These are phyloP conservation scores for Thozetella sp. DNA, from an alignment of 495 filamentous ascomycete species.

Conservation along the genomic window DNA sequence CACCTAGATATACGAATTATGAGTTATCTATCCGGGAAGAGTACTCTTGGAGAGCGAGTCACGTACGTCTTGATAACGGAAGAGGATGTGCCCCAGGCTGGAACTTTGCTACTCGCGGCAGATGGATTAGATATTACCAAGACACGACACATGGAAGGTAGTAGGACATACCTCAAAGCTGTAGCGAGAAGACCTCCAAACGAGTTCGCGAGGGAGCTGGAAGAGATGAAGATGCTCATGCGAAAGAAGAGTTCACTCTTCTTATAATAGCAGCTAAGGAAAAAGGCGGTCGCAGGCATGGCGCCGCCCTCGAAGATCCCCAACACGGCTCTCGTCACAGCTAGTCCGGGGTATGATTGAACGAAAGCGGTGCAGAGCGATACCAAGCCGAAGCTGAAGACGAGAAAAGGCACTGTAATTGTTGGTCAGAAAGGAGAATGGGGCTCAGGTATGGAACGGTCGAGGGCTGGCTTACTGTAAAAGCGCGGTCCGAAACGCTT, in stretches of 20 bases:
- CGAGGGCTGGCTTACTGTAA: conserved; percentile 35
- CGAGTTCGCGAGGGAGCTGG: conserved; percentile 43
- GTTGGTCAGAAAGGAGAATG: background rate
- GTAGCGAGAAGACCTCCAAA: conserved; percentile 50
- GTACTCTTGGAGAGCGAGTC: background rate
- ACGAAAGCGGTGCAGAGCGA: conserved; percentile 35
- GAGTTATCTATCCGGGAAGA: too few species aligned
- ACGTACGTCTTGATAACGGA: background rate
- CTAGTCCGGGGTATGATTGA: conserved; percentile 29
- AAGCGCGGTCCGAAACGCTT: conserved; percentile 56
- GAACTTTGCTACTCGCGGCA: background rate
- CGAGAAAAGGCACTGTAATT: conserved; percentile 39
- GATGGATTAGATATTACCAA: background rate
- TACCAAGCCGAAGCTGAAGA: conserved; percentile 34
- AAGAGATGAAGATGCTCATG: conserved; percentile 46
- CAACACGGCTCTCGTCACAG: conserved; percentile 24
- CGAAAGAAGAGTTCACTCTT: conserved; percentile 45
- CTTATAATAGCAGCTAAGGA: conserved; percentile 50
- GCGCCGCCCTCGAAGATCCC: conserved; percentile 45
- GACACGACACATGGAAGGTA: background rate
- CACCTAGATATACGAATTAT: too few species aligned
- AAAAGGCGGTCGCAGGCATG: conserved; percentile 48
- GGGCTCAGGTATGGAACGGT: too few species aligned
- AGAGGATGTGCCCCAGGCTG: background rate
- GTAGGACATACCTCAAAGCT: conserved; percentile 21